Evolutionary conservation across 1,284 basidiomycete species (phyloP), one percentile per base, ranked within the genome.

Genomic region (Jaminaea rosea): DNA sequence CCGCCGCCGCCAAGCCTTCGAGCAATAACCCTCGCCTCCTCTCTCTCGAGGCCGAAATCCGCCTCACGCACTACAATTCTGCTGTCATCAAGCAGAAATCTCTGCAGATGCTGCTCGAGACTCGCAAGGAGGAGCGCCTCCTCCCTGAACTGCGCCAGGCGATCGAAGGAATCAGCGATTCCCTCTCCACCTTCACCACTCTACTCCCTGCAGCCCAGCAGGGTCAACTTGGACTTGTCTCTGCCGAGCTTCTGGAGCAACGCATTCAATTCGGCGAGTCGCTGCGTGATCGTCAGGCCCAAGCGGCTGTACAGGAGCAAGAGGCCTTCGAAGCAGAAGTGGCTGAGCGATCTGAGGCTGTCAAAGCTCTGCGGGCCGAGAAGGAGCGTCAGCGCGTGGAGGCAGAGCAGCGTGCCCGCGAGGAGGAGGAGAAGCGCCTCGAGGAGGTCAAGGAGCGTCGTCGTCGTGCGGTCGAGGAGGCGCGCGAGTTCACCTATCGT

Each of bases 21-120:
- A 21, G 19, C 4, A 21, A n/a, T 23, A 42, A 42, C 19, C 39
- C 39, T 15, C 39, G 44, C 21, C 37, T 23, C 9, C 46, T 53
- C 10, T 37, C 48, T 19, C 42, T 61, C 19, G 52, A 59, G 9
- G 47, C 55, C 26, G 63, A 63, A 46, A 57, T 57, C 11, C 62
- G 61, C 23, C 69, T 63, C 54, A 55, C 65, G 45, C 54, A 60
- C 46, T 73, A 70, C 63, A 73, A 73, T 46, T 54, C 47, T 42
- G 71, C 69, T 1, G 69, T 73, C 37, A 72, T 64, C 21, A 54
- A 63, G 36, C 71, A 73, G 19, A 69, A 71, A 34, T 57, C 59
- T 13, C 45, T 73, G 28, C 65, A 70, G 60, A 63, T 73, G 64
- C 60, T 73, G 26, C 68, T 67, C 34, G 67, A 72, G 13, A 44